These are phyloP conservation scores for Venturia pyrina DNA, from an alignment of 2,329 filamentous ascomycete species.

Conservation along the genomic window DNA sequence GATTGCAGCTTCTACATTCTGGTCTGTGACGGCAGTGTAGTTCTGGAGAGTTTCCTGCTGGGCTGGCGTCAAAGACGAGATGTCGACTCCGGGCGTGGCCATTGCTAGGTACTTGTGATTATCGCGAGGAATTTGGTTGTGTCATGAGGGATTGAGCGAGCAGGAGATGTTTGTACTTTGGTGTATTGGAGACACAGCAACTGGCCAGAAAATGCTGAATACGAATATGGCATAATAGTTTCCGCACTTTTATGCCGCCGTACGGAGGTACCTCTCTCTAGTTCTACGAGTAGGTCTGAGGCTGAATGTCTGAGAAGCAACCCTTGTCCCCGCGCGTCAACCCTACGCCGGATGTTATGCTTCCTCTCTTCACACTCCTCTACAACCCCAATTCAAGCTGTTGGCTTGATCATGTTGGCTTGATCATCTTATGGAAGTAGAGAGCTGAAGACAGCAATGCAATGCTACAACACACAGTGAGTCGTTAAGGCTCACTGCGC, in stretches of 20 bases:
- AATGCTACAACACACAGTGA: constrained; percentile 1
- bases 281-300: no score
- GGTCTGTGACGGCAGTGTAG: constrained; percentile 78
- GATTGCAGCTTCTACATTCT: constrained; percentile 66
- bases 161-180: no score
- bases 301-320: neutral
- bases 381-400: neutral
- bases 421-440: neutral
- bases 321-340: neutral
- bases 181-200: no score
- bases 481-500: neutral
- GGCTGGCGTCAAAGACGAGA: constrained; percentile 59
- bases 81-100: constrained; percentile 39
- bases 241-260: no score
- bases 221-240: no score
- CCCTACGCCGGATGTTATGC: neutral
- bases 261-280: no score
- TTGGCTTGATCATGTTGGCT: neutral
- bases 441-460: neutral
- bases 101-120: constrained; percentile 19
- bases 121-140: neutral
- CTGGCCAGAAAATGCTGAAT: no score
- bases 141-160: neutral
- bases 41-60: constrained; percentile 83
- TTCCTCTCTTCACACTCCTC: neutral